Evolutionary conservation across 2,329 filamentous ascomycete species (phyloP), one percentile per base, ranked within the genome.

Genomic region (Rachicladosporium sp.): DNA sequence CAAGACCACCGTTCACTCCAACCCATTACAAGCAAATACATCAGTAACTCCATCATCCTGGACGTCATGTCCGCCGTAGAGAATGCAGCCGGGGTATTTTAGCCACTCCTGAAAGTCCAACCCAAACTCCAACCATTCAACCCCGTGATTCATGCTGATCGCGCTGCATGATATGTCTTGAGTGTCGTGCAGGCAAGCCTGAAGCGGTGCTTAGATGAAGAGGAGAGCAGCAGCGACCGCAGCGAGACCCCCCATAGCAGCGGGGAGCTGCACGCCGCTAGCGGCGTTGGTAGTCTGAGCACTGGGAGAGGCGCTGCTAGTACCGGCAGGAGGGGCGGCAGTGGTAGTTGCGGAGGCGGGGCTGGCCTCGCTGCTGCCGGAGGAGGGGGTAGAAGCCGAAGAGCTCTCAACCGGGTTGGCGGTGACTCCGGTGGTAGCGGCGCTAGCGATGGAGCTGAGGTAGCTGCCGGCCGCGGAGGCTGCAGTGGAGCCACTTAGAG

Each of bases 161-260:
- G 23, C 11, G 15, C 11, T 21, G 34, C 13, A 37, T 23, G 33
- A 10, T 23, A 29, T 10, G 21, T 34, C 34, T 11, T 36, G 29
- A 29, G 21, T 30, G 38, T 31, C 29, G n/a, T 36, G 34, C 30
- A 30, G 11, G n/a, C 9, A 6, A 7, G 12, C 11, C 34, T 6
- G 8, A 12, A n/a, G 21, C 13, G 30, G 10, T 15, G 30, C 40
- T 46, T 43, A 52, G 40, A 50, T 37, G 40, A 47, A 43, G 35
- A 44, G 36, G 35, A 50, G 33, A 33, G 48, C 50, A 38, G 46
- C 50, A 31, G 45, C 36, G 42, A 45, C 37, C 34, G 46, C 50
- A 12, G 45, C 48, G 35, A 48, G 38, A 15, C 46, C 44, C 35
- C 38, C 48, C 33, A 47, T 40, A 31, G 47, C 36, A 35, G 42